Evolutionary conservation across 2,329 filamentous ascomycete genomes (phyloP).

Genomic region (Aureobasidium subglaciale): DNA sequence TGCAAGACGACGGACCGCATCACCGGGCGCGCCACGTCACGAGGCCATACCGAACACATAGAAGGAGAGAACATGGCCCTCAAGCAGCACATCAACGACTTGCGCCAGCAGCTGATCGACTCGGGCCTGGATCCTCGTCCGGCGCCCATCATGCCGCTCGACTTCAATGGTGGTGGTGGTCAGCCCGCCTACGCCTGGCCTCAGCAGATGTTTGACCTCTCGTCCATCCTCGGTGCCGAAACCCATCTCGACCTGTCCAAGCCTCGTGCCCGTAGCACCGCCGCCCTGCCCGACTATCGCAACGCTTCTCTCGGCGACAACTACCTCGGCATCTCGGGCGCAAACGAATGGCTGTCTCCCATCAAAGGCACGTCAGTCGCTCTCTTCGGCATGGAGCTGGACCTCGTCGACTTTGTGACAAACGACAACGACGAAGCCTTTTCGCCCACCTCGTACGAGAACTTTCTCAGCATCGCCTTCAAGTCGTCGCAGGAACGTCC

Average conservation of each 20-base stretch:
- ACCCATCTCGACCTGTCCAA: conserved; percentile 13
- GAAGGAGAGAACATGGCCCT: conserved; percentile 66
- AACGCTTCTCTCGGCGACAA: conserved; percentile 49
- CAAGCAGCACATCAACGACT: conserved; percentile 57
- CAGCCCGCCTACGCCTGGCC: conserved; percentile 12
- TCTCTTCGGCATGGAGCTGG: conserved; percentile 71
- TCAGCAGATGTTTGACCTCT: conserved; percentile 14
- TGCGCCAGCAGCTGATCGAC: conserved; percentile 59
- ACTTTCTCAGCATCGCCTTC: conserved; percentile 60
- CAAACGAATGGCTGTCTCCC: conserved; percentile 60
- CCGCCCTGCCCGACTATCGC: conserved; percentile 39
- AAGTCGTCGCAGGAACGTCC: conserved; percentile 51
- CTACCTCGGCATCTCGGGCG: conserved; percentile 58
- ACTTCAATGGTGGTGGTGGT: not conserved
- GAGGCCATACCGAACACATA: conserved; percentile 70
- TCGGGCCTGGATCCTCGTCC: conserved; percentile 55
- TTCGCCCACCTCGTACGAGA: conserved; percentile 59
- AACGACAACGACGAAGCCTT: conserved; percentile 57
- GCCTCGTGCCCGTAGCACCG: conserved; percentile 4
- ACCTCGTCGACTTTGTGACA: conserved; percentile 65
- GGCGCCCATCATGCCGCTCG: conserved; percentile 17
- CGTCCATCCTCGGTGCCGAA: conserved; percentile 14
- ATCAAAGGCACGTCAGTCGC: conserved; percentile 71
- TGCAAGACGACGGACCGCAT: conserved; percentile 84
- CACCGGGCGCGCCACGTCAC: conserved; percentile 68